Base-by-base conservation (phyloP, 2,329 filamentous ascomycete species). In the Zasmidium angulare region DNA sequence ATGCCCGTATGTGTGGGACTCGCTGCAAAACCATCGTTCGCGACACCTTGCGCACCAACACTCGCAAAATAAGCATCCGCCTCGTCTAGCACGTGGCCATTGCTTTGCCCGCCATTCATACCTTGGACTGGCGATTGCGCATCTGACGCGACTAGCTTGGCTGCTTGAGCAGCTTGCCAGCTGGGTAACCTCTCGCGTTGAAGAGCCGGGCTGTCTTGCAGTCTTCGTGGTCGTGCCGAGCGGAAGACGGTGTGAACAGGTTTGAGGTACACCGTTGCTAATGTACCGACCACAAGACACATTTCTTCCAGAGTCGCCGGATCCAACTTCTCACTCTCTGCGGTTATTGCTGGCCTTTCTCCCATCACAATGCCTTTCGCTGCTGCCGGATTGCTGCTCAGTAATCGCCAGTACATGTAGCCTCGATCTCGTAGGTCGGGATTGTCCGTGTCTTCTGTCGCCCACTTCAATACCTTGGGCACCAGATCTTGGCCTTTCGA, bases 391-490 rank as follows among this genome's bases (percentile, higher is more conserved):
- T 97, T 93, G 0, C 92, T 96, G 1, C 92, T 96, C 1, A 99
- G 83, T 14, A 99, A 83, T 3, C 95, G 90, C 95, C 95, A 99
- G 81, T 99, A 99, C 93, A 99, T 98, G 80, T 97, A 99, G 0
- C 95, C 95, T 69, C 95, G 84, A 74, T 99, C 95, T 64, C 95
- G 88, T 24, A 99, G 85, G 76, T 99, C 95, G 0, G 95, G 95
- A 75, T 99, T 97, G 72, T 99, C 95, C n/a, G 93, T 98, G 75
- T 98, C 95, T 75, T 98, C 95, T 0, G 95, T 99, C 3, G 95
- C 96, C 93, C 95, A 98, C 76, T 98, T 98, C 53, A 99, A 81
- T 1, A 98, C 93, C 70, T 92, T 92, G 0, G 93, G 95, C 0
- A 99, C 93, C 6, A 99, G 82, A 54, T 96, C 88, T 70, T 96